Conservation (phyloP, 1,139 yeast species). For the Candida glucosophila region DNA sequence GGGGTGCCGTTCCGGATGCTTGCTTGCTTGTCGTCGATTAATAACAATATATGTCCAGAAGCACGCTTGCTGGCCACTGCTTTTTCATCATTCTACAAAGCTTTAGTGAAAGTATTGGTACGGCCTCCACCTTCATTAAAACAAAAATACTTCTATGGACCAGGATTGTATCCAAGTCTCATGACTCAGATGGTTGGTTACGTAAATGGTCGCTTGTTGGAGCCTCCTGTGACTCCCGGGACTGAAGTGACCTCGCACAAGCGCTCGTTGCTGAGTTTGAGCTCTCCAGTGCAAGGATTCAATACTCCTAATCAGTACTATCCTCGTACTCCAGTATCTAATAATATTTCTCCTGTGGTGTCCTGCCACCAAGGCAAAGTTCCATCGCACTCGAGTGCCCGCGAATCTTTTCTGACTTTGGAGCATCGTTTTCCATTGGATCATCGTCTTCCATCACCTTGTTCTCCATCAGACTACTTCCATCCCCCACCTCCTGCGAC, state of each 20-base stretch:
- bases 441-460: no score
- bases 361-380: no score
- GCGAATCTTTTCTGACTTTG: no score
- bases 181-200: constrained; percentile 29
- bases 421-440: no score
- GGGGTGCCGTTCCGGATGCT: constrained; percentile 20
- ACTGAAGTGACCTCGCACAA: constrained; percentile 1
- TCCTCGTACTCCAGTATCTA: constrained; percentile 13
- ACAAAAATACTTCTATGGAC: constrained; percentile 32
- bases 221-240: constrained; percentile 13
- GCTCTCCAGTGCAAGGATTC: constrained; percentile 4
- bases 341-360: constrained; percentile 10
- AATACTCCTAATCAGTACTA: constrained; percentile 2
- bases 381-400: no score
- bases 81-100: constrained; percentile 19
- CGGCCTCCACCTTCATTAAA: constrained; percentile 40
- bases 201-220: constrained; percentile 12
- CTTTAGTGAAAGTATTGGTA: constrained; percentile 31
- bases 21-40: constrained; percentile 14
- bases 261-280: not conserved
- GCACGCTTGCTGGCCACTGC: constrained; percentile 12
- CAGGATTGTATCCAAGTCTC: constrained; percentile 25
- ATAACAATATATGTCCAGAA: constrained; percentile 11
- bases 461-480: no score
- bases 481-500: no score